Evolutionary conservation across 2,329 filamentous ascomycete genomes (phyloP), one percentile per base, ranked within the genome.

Genomic region (Colletotrichum sp.): DNA sequence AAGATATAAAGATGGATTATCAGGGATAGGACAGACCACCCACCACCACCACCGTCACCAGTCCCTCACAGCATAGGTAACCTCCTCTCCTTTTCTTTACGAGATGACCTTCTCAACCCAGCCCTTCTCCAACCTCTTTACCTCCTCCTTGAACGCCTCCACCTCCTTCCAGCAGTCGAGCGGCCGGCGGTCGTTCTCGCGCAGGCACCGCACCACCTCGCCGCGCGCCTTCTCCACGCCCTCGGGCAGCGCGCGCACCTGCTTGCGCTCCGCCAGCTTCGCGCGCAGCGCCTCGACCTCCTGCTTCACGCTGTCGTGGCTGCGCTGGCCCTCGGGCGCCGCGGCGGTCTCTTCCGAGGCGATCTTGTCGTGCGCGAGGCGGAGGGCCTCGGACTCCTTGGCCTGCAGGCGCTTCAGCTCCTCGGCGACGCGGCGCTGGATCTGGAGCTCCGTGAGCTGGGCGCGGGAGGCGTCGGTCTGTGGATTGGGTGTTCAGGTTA

Each of bases 111-210:
- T 95, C 82, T 98, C 94, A 43, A 98, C 95, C 92, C 98, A 99
- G 30, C 89, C 90, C 86, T 92, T 93, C 91, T 98, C 96, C 85
- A 98, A 85, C 87, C 92, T 92, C 80, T 94, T 92, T 67, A 99
- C 96, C 89, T 98, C 95, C 81, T 91, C 90, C 91, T 96, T 98
- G 86, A 99, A 99, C 24, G 89, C 89, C 87, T 98, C 94, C 28
- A 98, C 95, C 90, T 98, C 96, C 85, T 93, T 91, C 94, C 95
- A 98, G 90, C 96, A 99, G 88, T 98, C 95, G 83, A 98, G 88
- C 83, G 96, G 96, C 84, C 95, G 91, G 78, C 95, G 90, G 86
- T 98, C 96, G 84, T 98, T 93, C 82, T 93, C 90, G 77, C 94
- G 89, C 88, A 99, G 88, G 84, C 96, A 99, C 80, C 91, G 90